phyloP scores from a whole-genome alignment of 2,329 filamentous ascomycete genomes.

The Didymosphaeria variabile region DNA sequence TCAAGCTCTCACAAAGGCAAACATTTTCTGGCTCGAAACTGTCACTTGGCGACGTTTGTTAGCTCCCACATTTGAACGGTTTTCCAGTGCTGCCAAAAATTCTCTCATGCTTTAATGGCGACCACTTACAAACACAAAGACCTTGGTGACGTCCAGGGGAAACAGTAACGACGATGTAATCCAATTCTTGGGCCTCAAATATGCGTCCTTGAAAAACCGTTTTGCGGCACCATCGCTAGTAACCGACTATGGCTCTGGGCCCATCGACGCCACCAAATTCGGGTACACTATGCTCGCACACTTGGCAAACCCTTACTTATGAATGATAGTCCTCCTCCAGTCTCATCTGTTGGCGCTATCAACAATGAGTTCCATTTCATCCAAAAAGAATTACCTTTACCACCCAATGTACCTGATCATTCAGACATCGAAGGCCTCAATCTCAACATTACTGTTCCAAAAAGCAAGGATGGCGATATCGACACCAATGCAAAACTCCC shows the following conservation, averaged over 20 bases:
- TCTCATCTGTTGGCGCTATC: slow-evolving; percentile 53
- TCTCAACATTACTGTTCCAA: slow-evolving; percentile 61
- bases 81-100: not conserved
- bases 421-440: slow-evolving; percentile 62
- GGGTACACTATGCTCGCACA: slow-evolving; percentile 38
- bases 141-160: slow-evolving; percentile 39
- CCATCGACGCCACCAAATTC: slow-evolving; percentile 46
- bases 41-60: not conserved
- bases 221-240: slow-evolving; percentile 46
- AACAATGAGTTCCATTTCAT: slow-evolving; percentile 60
- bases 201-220: slow-evolving; percentile 49
- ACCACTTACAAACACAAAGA: slow-evolving; percentile 30
- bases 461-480: slow-evolving; percentile 28
- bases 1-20: not conserved
- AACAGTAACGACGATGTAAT: slow-evolving; percentile 34
- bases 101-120: slow-evolving; percentile 24
- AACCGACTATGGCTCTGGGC: slow-evolving; percentile 30
- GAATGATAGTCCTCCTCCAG: slow-evolving; percentile 38
- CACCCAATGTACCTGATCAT: slow-evolving; percentile 42
- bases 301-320: slow-evolving; percentile 7
- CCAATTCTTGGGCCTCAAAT: slow-evolving; percentile 52
- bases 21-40: not conserved
- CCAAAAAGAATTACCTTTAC: slow-evolving; percentile 57
- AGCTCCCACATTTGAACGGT: not conserved
- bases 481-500: slow-evolving; percentile 52